These are phyloP conservation scores for Pythium coloratum DNA, from an alignment of 352 stramenopile genomes.

Conservation along the genomic window DNA sequence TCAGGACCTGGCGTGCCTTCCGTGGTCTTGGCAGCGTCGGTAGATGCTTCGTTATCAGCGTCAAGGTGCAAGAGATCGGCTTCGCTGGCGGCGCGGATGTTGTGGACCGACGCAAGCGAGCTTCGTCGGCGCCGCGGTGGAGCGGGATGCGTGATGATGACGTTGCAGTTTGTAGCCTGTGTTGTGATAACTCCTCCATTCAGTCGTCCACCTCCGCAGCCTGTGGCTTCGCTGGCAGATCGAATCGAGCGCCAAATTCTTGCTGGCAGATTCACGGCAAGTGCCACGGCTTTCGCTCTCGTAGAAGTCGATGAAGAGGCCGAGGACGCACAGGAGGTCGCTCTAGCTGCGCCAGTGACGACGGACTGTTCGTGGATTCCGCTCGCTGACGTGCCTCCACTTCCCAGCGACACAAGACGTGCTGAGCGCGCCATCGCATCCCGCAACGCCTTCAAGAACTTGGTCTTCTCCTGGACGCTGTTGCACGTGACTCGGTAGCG, in stretches of 20 bases:
- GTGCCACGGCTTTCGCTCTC: conserved; percentile 21
- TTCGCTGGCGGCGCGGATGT: conserved; percentile 1
- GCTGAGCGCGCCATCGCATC: conserved; percentile 34
- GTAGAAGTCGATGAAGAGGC: neutral
- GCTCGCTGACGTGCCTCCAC: neutral
- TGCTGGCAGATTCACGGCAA: conserved; percentile 23
- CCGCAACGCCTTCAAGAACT: conserved; percentile 39
- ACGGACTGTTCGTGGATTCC: neutral
- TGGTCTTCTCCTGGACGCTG: conserved; percentile 32
- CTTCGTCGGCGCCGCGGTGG: neutral
- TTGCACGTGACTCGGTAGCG: conserved; percentile 53
- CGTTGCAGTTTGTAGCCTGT: neutral
- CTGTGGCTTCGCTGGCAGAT: neutral
- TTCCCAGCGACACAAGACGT: conserved; percentile 17
- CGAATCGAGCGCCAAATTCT: conserved; percentile 29
- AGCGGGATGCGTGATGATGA: neutral
- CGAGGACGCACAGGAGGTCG: neutral
- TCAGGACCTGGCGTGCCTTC: neutral
- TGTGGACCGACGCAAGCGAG: neutral
- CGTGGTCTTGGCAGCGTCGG: neutral
- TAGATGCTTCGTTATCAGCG: neutral
- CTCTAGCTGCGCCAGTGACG: neutral
- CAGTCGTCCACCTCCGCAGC: neutral
- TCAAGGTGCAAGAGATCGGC: conserved; percentile 22
- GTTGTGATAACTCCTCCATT: neutral